phyloP scores from a whole-genome alignment of 257 asterid species.

The Ligustrum vulgare region DNA sequence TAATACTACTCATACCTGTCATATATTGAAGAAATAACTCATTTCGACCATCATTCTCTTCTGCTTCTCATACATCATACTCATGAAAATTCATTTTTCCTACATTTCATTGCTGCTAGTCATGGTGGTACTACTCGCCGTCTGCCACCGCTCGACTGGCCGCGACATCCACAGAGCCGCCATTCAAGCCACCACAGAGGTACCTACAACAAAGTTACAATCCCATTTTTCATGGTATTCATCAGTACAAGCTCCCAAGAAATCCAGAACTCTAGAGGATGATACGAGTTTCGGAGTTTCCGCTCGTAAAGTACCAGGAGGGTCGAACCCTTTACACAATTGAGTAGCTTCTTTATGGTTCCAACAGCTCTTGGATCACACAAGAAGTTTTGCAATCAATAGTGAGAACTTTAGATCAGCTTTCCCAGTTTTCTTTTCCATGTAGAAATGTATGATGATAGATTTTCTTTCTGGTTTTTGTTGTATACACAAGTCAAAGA shows the following conservation, averaged over 20 bases:
- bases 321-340: conserved; percentile 69
- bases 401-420: background rate
- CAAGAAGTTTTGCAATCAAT: conserved; percentile 32
- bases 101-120: conserved; percentile 22
- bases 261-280: conserved; percentile 24
- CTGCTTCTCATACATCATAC: background rate
- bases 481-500: conserved; percentile 2
- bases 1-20: conserved; percentile 31
- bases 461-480: conserved; percentile 3
- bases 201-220: background rate
- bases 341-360: conserved; percentile 22
- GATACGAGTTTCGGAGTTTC: conserved; percentile 30
- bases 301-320: conserved; percentile 45
- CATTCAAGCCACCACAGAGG: background rate
- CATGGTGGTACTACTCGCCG: conserved; percentile 20
- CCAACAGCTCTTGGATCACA: background rate
- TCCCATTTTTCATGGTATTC: conserved; percentile 32
- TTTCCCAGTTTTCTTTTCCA: background rate
- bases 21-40: conserved; percentile 22
- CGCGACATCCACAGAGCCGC: conserved; percentile 20
- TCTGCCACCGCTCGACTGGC: conserved; percentile 33
- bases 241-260: conserved; percentile 28
- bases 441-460: conserved; percentile 31
- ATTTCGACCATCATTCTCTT: conserved; percentile 2
- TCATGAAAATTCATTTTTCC: conserved; percentile 39